Conservation (phyloP, 345 rosid genomes). For the Noccaea bulbosa region DNA sequence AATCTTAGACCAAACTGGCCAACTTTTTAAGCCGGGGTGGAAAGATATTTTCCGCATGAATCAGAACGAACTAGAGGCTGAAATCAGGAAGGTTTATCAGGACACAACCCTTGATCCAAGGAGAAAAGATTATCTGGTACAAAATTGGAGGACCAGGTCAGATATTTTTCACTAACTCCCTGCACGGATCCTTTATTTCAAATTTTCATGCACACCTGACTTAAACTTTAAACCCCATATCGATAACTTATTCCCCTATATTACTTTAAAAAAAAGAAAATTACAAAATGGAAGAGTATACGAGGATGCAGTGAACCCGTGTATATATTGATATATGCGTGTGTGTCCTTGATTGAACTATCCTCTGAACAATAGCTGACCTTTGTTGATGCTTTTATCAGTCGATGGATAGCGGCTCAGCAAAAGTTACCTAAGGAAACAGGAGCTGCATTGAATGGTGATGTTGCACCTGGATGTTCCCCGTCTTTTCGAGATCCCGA, state of each 20-base stretch:
- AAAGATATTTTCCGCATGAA: constrained; percentile 94
- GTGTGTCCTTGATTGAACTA: constrained; percentile 13
- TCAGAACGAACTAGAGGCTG: constrained; percentile 90
- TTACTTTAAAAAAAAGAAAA: background rate
- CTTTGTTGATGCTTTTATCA: constrained; percentile 40
- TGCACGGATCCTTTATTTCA: constrained; percentile 33
- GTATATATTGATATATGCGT: background rate
- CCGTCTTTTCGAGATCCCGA: constrained; percentile 72
- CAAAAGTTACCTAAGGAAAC: constrained; percentile 68
- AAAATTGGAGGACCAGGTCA: constrained; percentile 86
- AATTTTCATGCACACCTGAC: constrained; percentile 8
- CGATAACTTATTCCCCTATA: background rate
- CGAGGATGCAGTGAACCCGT: background rate
- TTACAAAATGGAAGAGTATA: background rate
- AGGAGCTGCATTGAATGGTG: constrained; percentile 54
- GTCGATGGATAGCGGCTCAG: constrained; percentile 93
- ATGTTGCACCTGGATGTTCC: constrained; percentile 56
- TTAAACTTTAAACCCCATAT: constrained; percentile 3
- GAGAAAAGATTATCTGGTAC: constrained; percentile 81
- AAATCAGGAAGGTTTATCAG: constrained; percentile 82
- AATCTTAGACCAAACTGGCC: constrained; percentile 66
- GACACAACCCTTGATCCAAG: constrained; percentile 93
- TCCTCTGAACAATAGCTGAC: constrained; percentile 7
- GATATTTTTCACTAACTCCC: constrained; percentile 53
- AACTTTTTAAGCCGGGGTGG: constrained; percentile 95